phyloP scores from a whole-genome alignment of 169 alveolate species.

The Plasmodium fragile region DNA sequence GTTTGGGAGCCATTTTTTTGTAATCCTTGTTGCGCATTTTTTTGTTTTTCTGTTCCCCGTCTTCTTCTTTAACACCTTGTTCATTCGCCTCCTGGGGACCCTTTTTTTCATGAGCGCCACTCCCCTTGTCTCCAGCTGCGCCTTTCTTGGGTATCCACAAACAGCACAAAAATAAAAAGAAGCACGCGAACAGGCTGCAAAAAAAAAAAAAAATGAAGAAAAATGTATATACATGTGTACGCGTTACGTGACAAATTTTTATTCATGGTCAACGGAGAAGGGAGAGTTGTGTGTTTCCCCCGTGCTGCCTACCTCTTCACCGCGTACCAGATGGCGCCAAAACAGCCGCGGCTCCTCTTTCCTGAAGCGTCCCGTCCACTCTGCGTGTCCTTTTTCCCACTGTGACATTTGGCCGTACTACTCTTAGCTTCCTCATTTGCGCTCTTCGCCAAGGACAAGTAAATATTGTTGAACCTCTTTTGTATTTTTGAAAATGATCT shows the following conservation, averaged over 20 bases:
- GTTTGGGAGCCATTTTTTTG: slow-evolving; percentile 28
- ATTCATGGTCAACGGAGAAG: not conserved
- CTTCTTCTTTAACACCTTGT: not conserved
- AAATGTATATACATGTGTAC: not conserved
- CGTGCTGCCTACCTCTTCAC: slow-evolving; percentile 20
- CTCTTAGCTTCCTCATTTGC: slow-evolving; percentile 6
- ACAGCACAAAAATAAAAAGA: not conserved
- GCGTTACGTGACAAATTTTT: not conserved
- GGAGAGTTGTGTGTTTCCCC: not conserved
- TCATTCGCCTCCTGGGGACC: not conserved
- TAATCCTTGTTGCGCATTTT: slow-evolving; percentile 12
- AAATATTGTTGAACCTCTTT: slow-evolving; percentile 55
- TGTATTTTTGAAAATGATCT: slow-evolving; percentile 37
- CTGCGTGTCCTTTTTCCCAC: slow-evolving; percentile 2
- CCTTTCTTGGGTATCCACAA: not conserved
- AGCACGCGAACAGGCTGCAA: slow-evolving; percentile 5
- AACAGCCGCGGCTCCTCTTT: not conserved
- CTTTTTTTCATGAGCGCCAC: slow-evolving; percentile 1
- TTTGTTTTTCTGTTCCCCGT: not conserved
- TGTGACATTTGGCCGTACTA: slow-evolving; percentile 15
- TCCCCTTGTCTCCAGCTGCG: not conserved
- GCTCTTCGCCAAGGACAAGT: slow-evolving; percentile 26
- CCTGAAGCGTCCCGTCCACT: not conserved
- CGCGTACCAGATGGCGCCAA: not conserved
- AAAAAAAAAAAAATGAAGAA: not conserved